Conservation (phyloP, 768 basidiomycete species). For the Boletus sensibilis region DNA sequence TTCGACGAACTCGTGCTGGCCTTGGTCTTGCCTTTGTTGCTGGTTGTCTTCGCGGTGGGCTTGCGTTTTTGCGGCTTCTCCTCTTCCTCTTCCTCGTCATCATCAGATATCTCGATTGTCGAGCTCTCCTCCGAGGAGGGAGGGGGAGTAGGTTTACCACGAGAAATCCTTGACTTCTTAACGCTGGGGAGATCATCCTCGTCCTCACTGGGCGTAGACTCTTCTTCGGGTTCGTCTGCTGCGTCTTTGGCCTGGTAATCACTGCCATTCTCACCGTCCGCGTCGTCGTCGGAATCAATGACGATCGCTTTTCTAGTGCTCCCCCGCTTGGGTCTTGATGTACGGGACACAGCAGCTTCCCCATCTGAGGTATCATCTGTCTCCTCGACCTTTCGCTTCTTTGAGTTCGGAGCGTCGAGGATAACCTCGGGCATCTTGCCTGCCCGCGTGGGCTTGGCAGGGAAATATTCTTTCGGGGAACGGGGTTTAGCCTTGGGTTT, state of each 20-base stretch:
- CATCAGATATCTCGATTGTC: conserved; percentile 23
- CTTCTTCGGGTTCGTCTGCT: conserved; percentile 41
- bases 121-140: conserved; percentile 34
- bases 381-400: conserved; percentile 18
- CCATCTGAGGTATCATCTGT: conserved; percentile 23
- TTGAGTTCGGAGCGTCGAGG: conserved; percentile 36
- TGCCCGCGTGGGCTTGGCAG: conserved; percentile 34
- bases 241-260: conserved; percentile 33
- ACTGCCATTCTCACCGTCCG: conserved; percentile 28
- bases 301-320: conserved; percentile 39
- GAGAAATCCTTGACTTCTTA: conserved; percentile 23
- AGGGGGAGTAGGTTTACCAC: conserved; percentile 27
- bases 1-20: conserved; percentile 28
- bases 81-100: conserved; percentile 24
- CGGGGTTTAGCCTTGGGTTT: conserved; percentile 14
- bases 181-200: conserved; percentile 21
- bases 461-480: conserved; percentile 22
- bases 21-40: conserved; percentile 24
- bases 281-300: conserved; percentile 54
- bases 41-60: conserved; percentile 18
- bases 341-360: conserved; percentile 39
- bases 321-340: conserved; percentile 38
- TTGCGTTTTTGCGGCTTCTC: conserved; percentile 36
- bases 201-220: conserved; percentile 25
- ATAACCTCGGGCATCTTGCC: conserved; percentile 58